Conservation (phyloP, 1,139 yeast genomes). For the Scheffersomyces cryptocercus region DNA sequence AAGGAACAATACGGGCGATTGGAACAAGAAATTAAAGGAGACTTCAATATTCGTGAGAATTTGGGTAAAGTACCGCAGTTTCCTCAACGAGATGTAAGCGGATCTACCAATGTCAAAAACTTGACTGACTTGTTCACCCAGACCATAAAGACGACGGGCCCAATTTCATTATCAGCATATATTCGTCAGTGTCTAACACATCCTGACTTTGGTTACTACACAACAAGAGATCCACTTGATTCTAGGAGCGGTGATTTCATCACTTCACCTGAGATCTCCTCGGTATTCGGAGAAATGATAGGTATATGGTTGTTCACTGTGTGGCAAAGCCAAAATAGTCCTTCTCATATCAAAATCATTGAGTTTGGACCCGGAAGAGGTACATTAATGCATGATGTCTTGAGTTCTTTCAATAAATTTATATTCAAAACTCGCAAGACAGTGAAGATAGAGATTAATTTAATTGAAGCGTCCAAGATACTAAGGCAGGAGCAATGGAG, state of each 20-base stretch:
- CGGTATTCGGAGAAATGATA: slow-evolving; percentile 83
- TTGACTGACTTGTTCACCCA: slow-evolving; percentile 47
- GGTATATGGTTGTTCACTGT: slow-evolving; percentile 71
- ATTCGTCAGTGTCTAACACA: slow-evolving; percentile 85
- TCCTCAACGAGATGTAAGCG: slow-evolving; percentile 22
- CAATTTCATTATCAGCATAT: slow-evolving; percentile 68
- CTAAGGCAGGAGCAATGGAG: slow-evolving; percentile 60
- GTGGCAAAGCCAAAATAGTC: slow-evolving; percentile 61
- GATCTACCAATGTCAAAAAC: slow-evolving; percentile 21
- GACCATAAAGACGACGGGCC: slow-evolving; percentile 72
- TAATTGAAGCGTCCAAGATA: slow-evolving; percentile 75
- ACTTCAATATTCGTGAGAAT: slow-evolving; percentile 36
- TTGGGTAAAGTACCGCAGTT: slow-evolving; percentile 38
- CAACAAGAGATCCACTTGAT: slow-evolving; percentile 75
- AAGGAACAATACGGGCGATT: slow-evolving; percentile 34
- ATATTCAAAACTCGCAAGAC: slow-evolving; percentile 23
- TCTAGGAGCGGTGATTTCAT: slow-evolving; percentile 67
- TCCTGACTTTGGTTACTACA: slow-evolving; percentile 78
- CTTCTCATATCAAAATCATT: slow-evolving; percentile 54
- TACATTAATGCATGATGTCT: slow-evolving; percentile 68
- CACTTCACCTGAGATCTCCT: slow-evolving; percentile 86
- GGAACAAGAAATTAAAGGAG: slow-evolving; percentile 44
- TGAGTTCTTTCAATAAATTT: slow-evolving; percentile 49
- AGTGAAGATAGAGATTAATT: slow-evolving; percentile 43
- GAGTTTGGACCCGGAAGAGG: slow-evolving; percentile 92